Evolutionary conservation across 169 alveolate species (phyloP).

Genomic region (Eimeria zaria): DNA sequence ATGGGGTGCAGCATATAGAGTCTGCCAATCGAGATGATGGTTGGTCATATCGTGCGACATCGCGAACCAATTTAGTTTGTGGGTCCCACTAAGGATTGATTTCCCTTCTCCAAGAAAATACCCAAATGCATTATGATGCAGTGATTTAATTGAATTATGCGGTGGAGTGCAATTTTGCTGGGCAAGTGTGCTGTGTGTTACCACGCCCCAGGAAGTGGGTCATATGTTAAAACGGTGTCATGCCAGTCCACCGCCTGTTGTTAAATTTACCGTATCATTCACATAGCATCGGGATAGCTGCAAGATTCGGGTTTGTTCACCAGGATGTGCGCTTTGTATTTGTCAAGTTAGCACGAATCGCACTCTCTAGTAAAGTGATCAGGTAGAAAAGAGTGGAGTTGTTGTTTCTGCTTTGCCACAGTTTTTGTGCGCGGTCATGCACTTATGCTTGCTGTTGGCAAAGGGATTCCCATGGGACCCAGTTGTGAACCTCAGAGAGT

Average conservation of each 20-base stretch:
- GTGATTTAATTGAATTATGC: background rate
- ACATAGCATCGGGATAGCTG: background rate
- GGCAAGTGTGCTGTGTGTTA: background rate
- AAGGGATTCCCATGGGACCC: background rate
- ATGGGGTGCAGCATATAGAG: background rate
- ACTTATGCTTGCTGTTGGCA: background rate
- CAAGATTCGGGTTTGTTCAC: background rate
- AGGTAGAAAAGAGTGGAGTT: background rate
- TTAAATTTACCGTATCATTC: background rate
- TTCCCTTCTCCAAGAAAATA: background rate
- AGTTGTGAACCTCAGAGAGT: background rate
- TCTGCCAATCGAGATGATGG: background rate
- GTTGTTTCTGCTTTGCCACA: too few relatives aligned
- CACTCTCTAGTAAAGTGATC: background rate
- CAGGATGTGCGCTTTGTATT: constrained; percentile 1
- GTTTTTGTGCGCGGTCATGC: background rate
- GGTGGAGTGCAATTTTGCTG: background rate
- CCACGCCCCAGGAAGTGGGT: background rate
- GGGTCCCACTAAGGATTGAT: background rate
- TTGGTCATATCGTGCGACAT: background rate
- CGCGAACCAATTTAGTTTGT: constrained; percentile 1
- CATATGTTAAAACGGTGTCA: background rate
- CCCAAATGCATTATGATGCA: background rate
- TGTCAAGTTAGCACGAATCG: background rate
- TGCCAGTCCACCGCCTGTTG: background rate